Evolutionary conservation across 148 eudicot genomes (phyloP).

Genomic region (Amaranthus hypochondriacus): DNA sequence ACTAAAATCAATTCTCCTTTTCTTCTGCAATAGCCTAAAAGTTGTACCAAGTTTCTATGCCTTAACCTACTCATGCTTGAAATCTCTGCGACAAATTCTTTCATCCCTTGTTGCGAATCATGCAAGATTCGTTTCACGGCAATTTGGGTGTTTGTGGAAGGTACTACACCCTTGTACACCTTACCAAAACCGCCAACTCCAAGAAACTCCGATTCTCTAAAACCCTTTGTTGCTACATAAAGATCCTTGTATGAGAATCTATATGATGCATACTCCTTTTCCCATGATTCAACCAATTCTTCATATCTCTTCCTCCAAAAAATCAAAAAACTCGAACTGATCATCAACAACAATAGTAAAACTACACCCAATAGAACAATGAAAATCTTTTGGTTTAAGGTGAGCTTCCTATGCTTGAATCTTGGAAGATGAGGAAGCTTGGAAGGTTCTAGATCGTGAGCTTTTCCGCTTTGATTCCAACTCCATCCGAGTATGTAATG

Average conservation of each 20-base stretch:
- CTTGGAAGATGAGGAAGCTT: constrained; percentile 21
- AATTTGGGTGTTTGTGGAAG: constrained; percentile 8
- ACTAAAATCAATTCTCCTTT: constrained; percentile 32
- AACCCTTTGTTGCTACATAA: constrained; percentile 8
- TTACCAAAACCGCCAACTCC: constrained; percentile 37
- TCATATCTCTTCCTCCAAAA: constrained; percentile 13
- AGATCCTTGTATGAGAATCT: constrained; percentile 30
- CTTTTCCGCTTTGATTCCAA: no score
- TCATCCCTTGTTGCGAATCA: constrained; percentile 34
- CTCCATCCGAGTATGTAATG: constrained; percentile 10
- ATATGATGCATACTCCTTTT: constrained; percentile 11
- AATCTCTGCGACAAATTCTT: constrained; percentile 25
- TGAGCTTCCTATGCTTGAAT: neutral
- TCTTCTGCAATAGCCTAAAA: constrained; percentile 32
- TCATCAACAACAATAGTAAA: constrained; percentile 2
- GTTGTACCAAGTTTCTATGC: constrained; percentile 8
- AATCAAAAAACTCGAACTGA: constrained; percentile 1
- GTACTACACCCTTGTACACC: constrained; percentile 33
- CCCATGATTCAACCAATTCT: constrained; percentile 19
- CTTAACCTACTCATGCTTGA: constrained; percentile 30
- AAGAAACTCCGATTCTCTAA: constrained; percentile 10
- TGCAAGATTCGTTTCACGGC: constrained; percentile 29
- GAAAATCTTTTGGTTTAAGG: constrained; percentile 7
- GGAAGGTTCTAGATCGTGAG: constrained; percentile 5
- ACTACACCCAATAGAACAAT: neutral